Conservation (phyloP, 257 asterid species). For the Lycium ferocissimum region DNA sequence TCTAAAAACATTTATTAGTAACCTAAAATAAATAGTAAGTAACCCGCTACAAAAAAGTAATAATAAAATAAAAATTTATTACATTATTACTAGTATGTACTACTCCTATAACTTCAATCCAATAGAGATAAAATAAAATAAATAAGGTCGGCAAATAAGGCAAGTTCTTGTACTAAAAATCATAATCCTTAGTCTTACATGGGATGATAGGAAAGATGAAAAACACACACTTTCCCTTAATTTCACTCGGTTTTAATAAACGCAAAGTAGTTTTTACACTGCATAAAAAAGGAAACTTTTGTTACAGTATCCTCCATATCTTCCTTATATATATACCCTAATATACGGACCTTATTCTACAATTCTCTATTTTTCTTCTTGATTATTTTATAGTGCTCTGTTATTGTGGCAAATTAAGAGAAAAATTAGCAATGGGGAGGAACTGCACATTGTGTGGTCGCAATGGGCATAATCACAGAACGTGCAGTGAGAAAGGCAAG, state of each 20-base stretch:
- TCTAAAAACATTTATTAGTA: neutral
- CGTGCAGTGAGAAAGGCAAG: constrained; percentile 16
- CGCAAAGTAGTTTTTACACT: neutral
- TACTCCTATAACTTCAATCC: no score
- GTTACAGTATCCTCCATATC: neutral
- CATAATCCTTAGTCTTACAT: neutral
- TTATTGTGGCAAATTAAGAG: no score
- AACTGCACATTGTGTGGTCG: neutral
- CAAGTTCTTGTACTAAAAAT: no score
- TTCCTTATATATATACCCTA: neutral
- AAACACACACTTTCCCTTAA: neutral
- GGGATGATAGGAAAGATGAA: neutral
- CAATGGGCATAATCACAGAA: constrained; percentile 15
- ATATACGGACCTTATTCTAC: no score
- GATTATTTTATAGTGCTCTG: no score
- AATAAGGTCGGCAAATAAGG: no score
- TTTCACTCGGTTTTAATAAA: no score
- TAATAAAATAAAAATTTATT: no score
- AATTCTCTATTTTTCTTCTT: no score
- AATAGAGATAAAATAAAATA: no score
- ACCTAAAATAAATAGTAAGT: neutral
- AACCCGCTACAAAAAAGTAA: neutral
- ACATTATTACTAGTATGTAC: neutral
- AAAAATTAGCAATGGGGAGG: neutral
- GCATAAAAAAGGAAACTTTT: neutral